phyloP scores from a whole-genome alignment of 2,329 filamentous ascomycete species.

The Plectosphaerella cucumerina region DNA sequence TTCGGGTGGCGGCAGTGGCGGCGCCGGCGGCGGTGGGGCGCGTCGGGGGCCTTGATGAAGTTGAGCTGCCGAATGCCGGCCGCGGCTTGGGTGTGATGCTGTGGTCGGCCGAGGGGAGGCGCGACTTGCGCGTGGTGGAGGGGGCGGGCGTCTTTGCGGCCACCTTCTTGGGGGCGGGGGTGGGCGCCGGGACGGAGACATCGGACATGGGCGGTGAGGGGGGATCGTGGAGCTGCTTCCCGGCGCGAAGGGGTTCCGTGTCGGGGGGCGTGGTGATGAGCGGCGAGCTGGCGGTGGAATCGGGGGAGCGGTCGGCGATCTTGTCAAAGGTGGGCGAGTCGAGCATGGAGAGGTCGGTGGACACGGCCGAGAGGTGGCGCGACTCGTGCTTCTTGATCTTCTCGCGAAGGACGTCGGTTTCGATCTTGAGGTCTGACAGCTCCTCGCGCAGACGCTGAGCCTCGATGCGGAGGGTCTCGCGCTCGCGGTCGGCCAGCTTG shows the following conservation, averaged over 20 bases:
- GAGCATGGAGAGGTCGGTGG: slow-evolving; percentile 57
- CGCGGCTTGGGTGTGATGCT: slow-evolving; percentile 49
- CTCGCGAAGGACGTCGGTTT: slow-evolving; percentile 89
- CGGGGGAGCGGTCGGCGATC: slow-evolving; percentile 68
- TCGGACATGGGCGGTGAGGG: slow-evolving; percentile 95
- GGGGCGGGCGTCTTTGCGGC: slow-evolving; percentile 48
- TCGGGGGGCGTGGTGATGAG: slow-evolving; percentile 82
- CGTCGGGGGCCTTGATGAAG: slow-evolving; percentile 24
- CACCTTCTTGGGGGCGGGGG: slow-evolving; percentile 42
- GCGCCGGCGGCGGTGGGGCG: slow-evolving; percentile 33
- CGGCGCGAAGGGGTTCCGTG: slow-evolving; percentile 19
- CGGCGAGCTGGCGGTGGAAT: slow-evolving; percentile 86
- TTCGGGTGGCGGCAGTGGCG: slow-evolving; percentile 35
- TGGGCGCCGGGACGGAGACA: slow-evolving; percentile 57
- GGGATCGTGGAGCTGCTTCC: slow-evolving; percentile 72
- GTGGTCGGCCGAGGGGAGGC: slow-evolving; percentile 17
- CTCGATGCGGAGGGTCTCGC: slow-evolving; percentile 84
- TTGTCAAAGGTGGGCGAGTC: slow-evolving; percentile 72
- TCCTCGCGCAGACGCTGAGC: slow-evolving; percentile 87
- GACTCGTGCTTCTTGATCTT: slow-evolving; percentile 73
- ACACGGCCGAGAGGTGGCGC: slow-evolving; percentile 55
- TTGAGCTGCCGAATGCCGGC: slow-evolving; percentile 29
- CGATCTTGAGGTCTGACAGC: slow-evolving; percentile 87
- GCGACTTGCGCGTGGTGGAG: slow-evolving; percentile 48
- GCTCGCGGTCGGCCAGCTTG: slow-evolving; percentile 84